Base-by-base conservation (phyloP, 805 yeast genomes). In the Suhomyces prunicola region DNA sequence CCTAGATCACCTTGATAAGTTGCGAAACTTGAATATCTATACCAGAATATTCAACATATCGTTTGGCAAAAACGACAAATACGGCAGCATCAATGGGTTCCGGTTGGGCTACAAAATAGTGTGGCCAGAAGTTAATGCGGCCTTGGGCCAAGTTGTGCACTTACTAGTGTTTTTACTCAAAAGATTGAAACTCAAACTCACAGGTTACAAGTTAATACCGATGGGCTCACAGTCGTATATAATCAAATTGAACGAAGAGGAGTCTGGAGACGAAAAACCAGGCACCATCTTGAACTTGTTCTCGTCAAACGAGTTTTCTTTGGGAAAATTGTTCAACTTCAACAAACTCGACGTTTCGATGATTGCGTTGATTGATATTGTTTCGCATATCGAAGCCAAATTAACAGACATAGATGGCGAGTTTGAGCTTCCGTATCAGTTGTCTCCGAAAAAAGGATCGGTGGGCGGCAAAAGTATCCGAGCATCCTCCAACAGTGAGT, bases 41-140 rank as follows among this genome's bases (percentile, higher is more conserved):
- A 87, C 83, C 55, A 93, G 87, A 58, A 83, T 90, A 0, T 94
- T 93, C 67, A 79, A 85, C 53, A 92, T 94, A 6, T 88, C 96
- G 1, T 88, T 86, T 57, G 90, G 88, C 56, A 57, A 60, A 8
- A 54, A 62, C 17, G 94, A 93, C 5, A 82, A 82, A 33, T 90
- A 88, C 70, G 97, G 96, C 0, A 86, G 94, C 1, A 93, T 92
- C 31, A 92, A 92, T 68, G 93, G 92, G 0, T 75, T 90, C 24
- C 71, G 97, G 52, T 66, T 93, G n/a, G 98, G 98, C 0, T 68
- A 73, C 50, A 80, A 78, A 54, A 88, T 92, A 0, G 87, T 96
- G 1, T 90, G 96, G 96, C 83, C 89, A 51, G 98, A 92, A 61
- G 86, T 90, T 44, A 92, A 91, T 64, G 94, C 96, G 1, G 97